Evolutionary conservation across 768 basidiomycete genomes (phyloP), one percentile per base, ranked within the genome.

Genomic region (Lactifluus hygrophoroides): DNA sequence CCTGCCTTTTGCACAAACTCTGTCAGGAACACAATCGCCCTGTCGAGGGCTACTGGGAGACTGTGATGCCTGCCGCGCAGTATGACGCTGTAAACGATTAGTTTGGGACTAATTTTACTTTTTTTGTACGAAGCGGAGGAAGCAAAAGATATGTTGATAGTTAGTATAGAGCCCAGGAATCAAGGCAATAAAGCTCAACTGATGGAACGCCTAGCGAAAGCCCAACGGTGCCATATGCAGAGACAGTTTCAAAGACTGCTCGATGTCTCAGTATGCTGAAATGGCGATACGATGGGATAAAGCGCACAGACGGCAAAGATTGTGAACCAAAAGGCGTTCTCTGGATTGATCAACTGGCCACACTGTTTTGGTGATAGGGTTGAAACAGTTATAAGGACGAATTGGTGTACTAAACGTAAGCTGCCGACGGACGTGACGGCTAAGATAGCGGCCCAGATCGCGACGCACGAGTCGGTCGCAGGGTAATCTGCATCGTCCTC

Each of bases 81-180:
- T 88, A 93, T 91, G 58, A 91, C 83, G 19, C 79, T 73, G 51
- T 81, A 80, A 38, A 90, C 69, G 13, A 91, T 79, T 4, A 91
- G 69, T 69, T 90, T 92, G 2, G 86, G 84, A 81, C 64, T 38
- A 55, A 10, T 38, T 38, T 32, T 32, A 5, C 32, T 27, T 30
- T 9, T 19, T 54, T 9, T 32, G 5, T 40, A 32, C 0, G 50
- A 10, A 38, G 16, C 16, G 25, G 9, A 16, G 5, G 27, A n/a
- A 23, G 9, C 3, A 23, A 45, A 21, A 16, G 19, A 74, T 84
- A 61, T 84, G 84, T n/a, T 59, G 80, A 32, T 3, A n/a, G n/a
- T n/a, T n/a, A n/a, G n/a, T n/a, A n/a, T n/a, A n/a, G n/a, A n/a
- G n/a, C n/a, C n/a, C n/a, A 16, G 4, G 30, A 3, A 3, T 14